These are phyloP conservation scores for Penicillium alfredii DNA, from an alignment of 495 filamentous ascomycete genomes.

Conservation along the genomic window DNA sequence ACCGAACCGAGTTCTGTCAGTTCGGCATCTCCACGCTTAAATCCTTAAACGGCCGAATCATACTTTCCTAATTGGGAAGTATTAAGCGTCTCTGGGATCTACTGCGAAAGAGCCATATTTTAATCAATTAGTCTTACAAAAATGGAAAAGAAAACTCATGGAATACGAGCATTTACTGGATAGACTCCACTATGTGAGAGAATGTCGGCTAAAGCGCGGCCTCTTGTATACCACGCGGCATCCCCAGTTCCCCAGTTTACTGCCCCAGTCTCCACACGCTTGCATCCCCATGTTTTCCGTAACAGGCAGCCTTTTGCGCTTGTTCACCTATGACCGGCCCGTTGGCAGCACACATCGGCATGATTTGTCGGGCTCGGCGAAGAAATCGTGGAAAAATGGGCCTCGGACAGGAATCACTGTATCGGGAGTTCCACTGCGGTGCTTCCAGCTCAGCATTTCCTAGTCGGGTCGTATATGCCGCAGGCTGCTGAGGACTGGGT, in stretches of 20 bases:
- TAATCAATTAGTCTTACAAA: too few relatives aligned
- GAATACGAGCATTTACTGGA: too few relatives aligned
- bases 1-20: constrained; percentile 9
- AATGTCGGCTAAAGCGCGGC: too few relatives aligned
- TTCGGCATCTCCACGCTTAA: too few relatives aligned
- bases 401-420: constrained; percentile 1
- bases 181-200: too few relatives aligned
- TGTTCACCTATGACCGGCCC: not conserved
- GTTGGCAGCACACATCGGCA: constrained; percentile 5
- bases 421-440: constrained; percentile 9
- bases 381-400: constrained; percentile 3
- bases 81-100: too few relatives aligned
- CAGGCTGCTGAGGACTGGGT: constrained; percentile 2
- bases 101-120: too few relatives aligned
- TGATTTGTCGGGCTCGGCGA: constrained; percentile 6
- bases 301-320: constrained; percentile 8
- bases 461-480: constrained; percentile 16
- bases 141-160: too few relatives aligned
- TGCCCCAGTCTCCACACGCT: constrained; percentile 4
- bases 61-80: constrained; percentile 6
- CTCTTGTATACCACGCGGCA: too few relatives aligned
- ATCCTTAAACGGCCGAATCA: constrained; percentile 6
- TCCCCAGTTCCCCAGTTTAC: constrained; percentile 7
- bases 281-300: constrained; percentile 2
- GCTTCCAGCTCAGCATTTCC: constrained; percentile 3